A percentile compares a stretch with the other conserved stretches of the same genome.
Conservation (phyloP, 768 basidiomycete genomes). For the Ephemerocybe angulata region DNA sequence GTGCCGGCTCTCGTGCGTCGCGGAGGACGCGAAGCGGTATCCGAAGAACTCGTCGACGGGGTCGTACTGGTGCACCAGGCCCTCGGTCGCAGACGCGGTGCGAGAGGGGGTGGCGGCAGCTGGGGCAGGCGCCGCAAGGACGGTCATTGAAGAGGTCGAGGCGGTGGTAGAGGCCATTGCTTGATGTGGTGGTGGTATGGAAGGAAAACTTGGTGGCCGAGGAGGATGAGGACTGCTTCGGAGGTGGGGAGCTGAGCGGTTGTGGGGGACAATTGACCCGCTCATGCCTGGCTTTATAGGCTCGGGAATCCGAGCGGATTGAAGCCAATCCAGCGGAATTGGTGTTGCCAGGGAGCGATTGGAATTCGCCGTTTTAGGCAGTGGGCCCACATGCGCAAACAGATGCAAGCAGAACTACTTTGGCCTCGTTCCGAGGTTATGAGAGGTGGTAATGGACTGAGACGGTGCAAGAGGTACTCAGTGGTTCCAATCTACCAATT, state of each 20-base stretch:
- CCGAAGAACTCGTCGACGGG: conserved; percentile 25
- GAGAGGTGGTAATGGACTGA: too few species aligned
- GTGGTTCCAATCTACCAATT: not conserved
- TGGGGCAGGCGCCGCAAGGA: not conserved
- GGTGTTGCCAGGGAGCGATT: not conserved
- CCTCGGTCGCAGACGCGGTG: not conserved
- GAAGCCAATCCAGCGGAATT: conserved; percentile 1
- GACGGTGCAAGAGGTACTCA: too few species aligned
- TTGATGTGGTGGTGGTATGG: not conserved
- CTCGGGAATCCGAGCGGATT: not conserved
- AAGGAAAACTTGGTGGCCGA: not conserved
- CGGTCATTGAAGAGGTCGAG: conserved; percentile 3
- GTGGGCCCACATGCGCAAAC: not conserved
- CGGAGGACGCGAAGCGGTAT: conserved; percentile 30
- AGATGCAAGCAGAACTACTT: not conserved
- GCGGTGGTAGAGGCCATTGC: conserved; percentile 4
- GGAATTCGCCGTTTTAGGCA: not conserved
- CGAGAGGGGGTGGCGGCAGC: not conserved
- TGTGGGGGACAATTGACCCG: not conserved
- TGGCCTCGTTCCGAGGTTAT: not conserved
- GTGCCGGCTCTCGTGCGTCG: conserved; percentile 39
- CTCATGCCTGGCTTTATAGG: not conserved
- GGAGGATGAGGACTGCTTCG: not conserved
- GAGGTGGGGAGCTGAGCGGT: not conserved
- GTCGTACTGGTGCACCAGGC: conserved; percentile 1